Conservation (phyloP, 805 yeast genomes). For the Metschnikowia lochheadii region DNA sequence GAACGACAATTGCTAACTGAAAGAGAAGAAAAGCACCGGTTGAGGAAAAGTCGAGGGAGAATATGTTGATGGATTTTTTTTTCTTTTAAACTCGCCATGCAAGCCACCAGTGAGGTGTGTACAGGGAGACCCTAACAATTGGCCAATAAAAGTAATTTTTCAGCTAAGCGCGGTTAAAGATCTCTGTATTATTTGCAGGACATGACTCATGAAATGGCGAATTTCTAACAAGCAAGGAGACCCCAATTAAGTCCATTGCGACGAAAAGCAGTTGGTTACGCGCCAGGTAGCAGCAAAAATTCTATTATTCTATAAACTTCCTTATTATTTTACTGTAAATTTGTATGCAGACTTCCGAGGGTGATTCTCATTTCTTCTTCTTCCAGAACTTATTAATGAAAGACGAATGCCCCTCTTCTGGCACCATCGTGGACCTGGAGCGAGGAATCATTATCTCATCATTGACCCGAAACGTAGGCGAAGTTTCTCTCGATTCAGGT, state of each 20-base stretch:
- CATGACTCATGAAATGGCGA: conserved; percentile 7
- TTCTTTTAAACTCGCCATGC: conserved; percentile 2
- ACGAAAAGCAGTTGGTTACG: neutral
- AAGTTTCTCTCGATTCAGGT: conserved; percentile 4
- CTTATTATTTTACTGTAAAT: neutral
- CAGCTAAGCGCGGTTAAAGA: conserved; percentile 39
- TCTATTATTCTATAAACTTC: conserved; percentile 3
- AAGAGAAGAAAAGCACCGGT: neutral
- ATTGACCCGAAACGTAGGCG: conserved; percentile 5
- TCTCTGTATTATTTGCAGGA: conserved; percentile 19
- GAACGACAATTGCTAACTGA: neutral
- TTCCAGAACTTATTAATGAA: conserved; percentile 20
- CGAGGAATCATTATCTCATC: conserved; percentile 7
- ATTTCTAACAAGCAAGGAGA: neutral
- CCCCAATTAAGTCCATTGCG: neutral
- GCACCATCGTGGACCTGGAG: conserved; percentile 7
- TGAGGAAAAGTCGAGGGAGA: neutral
- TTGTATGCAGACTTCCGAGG: neutral
- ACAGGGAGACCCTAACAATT: conserved; percentile 3
- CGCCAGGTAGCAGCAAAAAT: neutral
- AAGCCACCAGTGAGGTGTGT: conserved; percentile 1
- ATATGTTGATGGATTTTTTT: neutral
- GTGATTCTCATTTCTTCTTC: conserved; percentile 14
- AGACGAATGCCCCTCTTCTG: conserved; percentile 10
- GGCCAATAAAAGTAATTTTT: conserved; percentile 30